A percentile compares a stretch with the other conserved stretches of the same genome.
These are phyloP conservation scores for Chenopodium berlandieri DNA, from an alignment of 148 eudicot genomes.

Conservation along the genomic window DNA sequence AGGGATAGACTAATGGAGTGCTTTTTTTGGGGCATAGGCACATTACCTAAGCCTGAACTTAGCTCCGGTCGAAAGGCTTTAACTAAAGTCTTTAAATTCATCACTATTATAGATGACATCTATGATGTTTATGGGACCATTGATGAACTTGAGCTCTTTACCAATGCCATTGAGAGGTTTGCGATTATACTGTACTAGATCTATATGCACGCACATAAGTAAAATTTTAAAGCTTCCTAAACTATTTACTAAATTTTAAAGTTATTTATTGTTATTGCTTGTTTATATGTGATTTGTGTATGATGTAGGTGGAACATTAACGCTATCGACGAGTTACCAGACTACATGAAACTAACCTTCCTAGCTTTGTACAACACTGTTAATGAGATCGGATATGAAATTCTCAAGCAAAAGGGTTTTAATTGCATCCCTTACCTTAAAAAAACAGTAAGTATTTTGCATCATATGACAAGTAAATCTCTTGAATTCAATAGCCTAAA, in stretches of 20 bases:
- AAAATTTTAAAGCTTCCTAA: no score
- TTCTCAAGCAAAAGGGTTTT: constrained; percentile 17
- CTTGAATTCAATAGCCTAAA: no score
- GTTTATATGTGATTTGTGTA: background rate
- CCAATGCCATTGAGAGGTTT: constrained; percentile 34
- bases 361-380: constrained; percentile 27
- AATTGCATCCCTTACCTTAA: constrained; percentile 21
- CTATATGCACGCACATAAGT: no score
- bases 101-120: constrained; percentile 32
- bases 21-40: constrained; percentile 16
- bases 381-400: constrained; percentile 29
- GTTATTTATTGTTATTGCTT: no score
- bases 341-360: constrained; percentile 35
- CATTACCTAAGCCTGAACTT: constrained; percentile 15
- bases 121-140: constrained; percentile 32
- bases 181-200: background rate
- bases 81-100: constrained; percentile 8
- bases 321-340: constrained; percentile 13
- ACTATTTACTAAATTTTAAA: no score
- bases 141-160: constrained; percentile 37
- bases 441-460: background rate
- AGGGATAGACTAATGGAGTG: constrained; percentile 18
- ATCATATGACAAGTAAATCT: no score
- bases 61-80: constrained; percentile 16
- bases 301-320: constrained; percentile 27